Base-by-base conservation (phyloP, 2,329 filamentous ascomycete species). In the Cladosporium oxysporum region DNA sequence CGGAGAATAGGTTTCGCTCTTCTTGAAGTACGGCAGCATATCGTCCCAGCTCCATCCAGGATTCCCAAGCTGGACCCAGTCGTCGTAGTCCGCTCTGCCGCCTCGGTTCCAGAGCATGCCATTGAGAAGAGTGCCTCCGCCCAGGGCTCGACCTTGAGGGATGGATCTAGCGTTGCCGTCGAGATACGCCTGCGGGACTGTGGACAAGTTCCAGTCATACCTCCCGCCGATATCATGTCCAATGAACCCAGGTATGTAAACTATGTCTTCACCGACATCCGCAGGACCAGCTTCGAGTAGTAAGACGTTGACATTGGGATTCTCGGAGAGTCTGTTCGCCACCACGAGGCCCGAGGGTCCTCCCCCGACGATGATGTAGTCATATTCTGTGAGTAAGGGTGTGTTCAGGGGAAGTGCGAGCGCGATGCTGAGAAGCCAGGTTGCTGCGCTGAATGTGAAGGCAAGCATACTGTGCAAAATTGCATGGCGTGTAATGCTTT, bases 1-100 rank as follows among this genome's bases (percentile, higher is more conserved):
- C 49, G 75, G 73, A 6, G 70, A 71, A 61, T 76, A 73, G 0
- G 72, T 78, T 68, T 79, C 72, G 64, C 72, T 74, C 61, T 74
- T 77, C 67, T 71, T 72, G 68, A 79, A 78, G 69, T 78, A 79
- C 11, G 73, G 75, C 18, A 76, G 69, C 26, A 84, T 67, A 7
- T 78, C 79, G 49, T 84, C 76, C 84, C 84, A 89, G 0, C 80
- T 79, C 87, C 87, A 89, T 1, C 85, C 87, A 1, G 69, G 65
- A 69, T 88, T 89, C 0, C 87, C 87, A 11, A 89, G 75, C 33
- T 78, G 75, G 57, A 82, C 83, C 87, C 87, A 89, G 0, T 80
- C 81, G 73, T 89, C 83, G 55, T 85, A 84, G 53, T 87, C 84
- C 41, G 78, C 78, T 41, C 71, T 76, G 58, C 77, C 79, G 7